Percentiles rank a stretch among this genome's conserved stretches.
phyloP scores from a whole-genome alignment of 164 flowering plant species.

The Vitis rupestris region DNA sequence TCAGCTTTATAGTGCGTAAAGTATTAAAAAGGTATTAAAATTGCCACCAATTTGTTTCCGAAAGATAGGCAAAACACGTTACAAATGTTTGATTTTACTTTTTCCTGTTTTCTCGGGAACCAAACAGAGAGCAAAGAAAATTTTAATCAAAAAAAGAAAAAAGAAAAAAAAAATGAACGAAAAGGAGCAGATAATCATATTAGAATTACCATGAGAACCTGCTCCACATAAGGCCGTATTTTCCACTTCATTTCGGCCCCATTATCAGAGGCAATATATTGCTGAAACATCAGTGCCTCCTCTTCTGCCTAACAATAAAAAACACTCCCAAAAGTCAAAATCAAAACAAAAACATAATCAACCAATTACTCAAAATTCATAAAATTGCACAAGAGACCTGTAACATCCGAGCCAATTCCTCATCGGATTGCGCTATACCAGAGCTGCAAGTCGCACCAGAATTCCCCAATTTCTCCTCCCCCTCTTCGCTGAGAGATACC shows the following conservation, averaged over 20 bases:
- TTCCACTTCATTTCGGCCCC: conserved; percentile 44
- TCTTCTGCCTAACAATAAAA: conserved; percentile 67
- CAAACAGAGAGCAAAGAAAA: background rate
- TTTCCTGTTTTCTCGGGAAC: background rate
- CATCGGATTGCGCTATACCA: conserved; percentile 52
- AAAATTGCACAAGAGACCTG: conserved; percentile 42
- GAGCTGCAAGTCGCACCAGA: conserved; percentile 1
- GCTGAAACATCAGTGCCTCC: conserved; percentile 73
- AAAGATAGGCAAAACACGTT: too few species aligned
- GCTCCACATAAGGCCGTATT: conserved; percentile 56
- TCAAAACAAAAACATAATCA: background rate
- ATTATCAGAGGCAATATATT: conserved; percentile 44
- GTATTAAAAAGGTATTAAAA: too few species aligned
- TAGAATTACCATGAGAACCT: conserved; percentile 64
- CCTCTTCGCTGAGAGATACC: conserved; percentile 47
- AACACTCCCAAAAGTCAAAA: background rate
- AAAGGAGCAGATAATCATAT: background rate
- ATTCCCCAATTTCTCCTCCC: conserved; percentile 9
- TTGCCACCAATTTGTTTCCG: too few species aligned
- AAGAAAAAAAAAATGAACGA: background rate
- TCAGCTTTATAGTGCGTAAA: too few species aligned
- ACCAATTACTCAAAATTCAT: conserved; percentile 1
- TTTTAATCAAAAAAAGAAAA: background rate
- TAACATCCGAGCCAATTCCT: conserved; percentile 84
- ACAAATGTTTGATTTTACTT: background rate